phyloP scores from a whole-genome alignment of 805 yeast species.

The Wickerhamomyces alni region DNA sequence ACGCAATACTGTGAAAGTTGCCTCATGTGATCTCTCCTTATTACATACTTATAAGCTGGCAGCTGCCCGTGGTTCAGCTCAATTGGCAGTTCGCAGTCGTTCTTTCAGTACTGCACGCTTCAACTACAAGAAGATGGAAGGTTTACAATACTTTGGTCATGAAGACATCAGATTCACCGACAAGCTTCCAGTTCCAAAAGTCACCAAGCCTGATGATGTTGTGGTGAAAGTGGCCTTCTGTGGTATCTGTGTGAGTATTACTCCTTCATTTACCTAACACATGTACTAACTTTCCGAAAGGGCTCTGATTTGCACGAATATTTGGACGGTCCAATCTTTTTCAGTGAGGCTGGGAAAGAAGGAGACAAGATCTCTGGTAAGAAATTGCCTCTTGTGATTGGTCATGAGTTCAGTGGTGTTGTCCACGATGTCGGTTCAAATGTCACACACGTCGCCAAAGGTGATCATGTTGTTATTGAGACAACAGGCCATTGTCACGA shows the following conservation, averaged over 20 bases:
- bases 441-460: slow-evolving; percentile 43
- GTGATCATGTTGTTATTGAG: slow-evolving; percentile 54
- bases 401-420: slow-evolving; percentile 58
- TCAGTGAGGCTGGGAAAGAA: slow-evolving; percentile 39
- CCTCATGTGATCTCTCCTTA: too few species aligned
- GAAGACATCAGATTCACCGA: slow-evolving; percentile 30
- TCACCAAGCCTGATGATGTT: slow-evolving; percentile 33
- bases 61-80: too few species aligned
- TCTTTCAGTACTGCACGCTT: background rate
- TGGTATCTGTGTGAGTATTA: slow-evolving; percentile 38
- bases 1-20: too few species aligned
- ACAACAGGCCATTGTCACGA: slow-evolving; percentile 40
- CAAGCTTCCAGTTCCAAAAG: slow-evolving; percentile 29
- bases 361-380: slow-evolving; percentile 24
- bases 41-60: too few species aligned
- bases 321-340: slow-evolving; percentile 51
- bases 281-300: slow-evolving; percentile 11
- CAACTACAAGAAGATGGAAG: slow-evolving; percentile 28
- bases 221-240: slow-evolving; percentile 42
- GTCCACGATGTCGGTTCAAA: slow-evolving; percentile 46
- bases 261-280: background rate
- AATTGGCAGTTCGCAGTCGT: background rate
- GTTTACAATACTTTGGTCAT: slow-evolving; percentile 34
- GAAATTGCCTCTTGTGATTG: slow-evolving; percentile 52
- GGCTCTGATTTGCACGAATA: slow-evolving; percentile 60